Evolutionary conservation across 1,139 yeast genomes (phyloP).

Genomic region (Geotrichum macrosporum): DNA sequence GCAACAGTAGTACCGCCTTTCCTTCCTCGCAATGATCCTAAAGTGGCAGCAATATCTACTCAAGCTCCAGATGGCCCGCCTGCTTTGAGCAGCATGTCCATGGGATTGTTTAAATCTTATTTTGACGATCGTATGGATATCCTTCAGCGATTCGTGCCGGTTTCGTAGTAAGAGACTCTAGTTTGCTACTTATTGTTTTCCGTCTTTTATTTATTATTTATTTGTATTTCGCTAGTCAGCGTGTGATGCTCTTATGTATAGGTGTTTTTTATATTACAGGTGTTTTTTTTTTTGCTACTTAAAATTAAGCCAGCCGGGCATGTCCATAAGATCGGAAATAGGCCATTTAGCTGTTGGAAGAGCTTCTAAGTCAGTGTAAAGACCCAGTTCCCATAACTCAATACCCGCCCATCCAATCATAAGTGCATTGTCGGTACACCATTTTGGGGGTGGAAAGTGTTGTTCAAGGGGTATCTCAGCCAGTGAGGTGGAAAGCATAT

Average conservation of each 20-base stretch:
- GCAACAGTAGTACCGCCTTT: background rate
- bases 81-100: constrained; percentile 16
- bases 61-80: background rate
- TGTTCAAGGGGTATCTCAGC: constrained; percentile 34
- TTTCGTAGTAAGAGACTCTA: background rate
- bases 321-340: constrained; percentile 27
- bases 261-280: background rate
- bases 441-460: constrained; percentile 62
- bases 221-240: background rate
- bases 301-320: constrained; percentile 23
- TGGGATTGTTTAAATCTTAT: constrained; percentile 30
- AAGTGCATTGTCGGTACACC: constrained; percentile 92
- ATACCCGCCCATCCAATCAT: constrained; percentile 99
- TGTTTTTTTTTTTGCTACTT: too few species aligned
- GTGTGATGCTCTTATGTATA: background rate
- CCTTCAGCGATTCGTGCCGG: constrained; percentile 22
- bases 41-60: background rate
- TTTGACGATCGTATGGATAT: constrained; percentile 33
- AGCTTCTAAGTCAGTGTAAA: constrained; percentile 50
- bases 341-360: constrained; percentile 77
- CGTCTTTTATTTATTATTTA: background rate
- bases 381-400: constrained; percentile 61
- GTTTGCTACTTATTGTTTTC: constrained; percentile 2
- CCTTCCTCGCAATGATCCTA: background rate
- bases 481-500: constrained; percentile 44